phyloP scores from a whole-genome alignment of 306 rosid species.

The Trifolium repens region DNA sequence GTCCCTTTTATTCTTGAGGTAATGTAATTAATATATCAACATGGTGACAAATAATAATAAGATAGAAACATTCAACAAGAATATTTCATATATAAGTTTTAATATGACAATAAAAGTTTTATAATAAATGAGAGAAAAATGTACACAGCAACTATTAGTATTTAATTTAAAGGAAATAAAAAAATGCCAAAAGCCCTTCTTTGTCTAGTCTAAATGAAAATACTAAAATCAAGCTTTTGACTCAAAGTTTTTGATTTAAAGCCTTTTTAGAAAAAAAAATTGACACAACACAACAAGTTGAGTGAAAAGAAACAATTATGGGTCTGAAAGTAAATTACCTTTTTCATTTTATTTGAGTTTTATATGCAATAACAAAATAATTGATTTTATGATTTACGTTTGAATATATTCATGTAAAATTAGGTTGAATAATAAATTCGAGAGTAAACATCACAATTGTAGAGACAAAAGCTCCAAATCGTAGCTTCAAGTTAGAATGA shows the following conservation, averaged over 20 bases:
- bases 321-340: conserved; percentile 20
- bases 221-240: conserved; percentile 4
- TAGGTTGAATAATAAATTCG: not conserved
- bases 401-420: too few relatives aligned
- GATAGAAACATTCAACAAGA: conserved; percentile 4
- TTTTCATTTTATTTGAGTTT: not conserved
- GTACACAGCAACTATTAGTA: not conserved
- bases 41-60: conserved; percentile 7
- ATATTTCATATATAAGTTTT: not conserved
- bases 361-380: too few relatives aligned
- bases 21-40: conserved; percentile 6
- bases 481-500: not conserved
- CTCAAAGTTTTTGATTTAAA: not conserved
- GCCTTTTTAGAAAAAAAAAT: too few relatives aligned
- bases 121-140: conserved; percentile 27
- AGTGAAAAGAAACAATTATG: not conserved
- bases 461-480: not conserved
- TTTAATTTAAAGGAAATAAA: conserved; percentile 31
- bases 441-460: not conserved
- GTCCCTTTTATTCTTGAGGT: not conserved
- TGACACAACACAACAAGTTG: not conserved
- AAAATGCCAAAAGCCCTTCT: conserved; percentile 9
- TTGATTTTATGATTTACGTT: too few relatives aligned
- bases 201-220: not conserved
- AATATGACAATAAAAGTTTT: not conserved